phyloP scores from a whole-genome alignment of 768 basidiomycete species.

The Boletus edulis region DNA sequence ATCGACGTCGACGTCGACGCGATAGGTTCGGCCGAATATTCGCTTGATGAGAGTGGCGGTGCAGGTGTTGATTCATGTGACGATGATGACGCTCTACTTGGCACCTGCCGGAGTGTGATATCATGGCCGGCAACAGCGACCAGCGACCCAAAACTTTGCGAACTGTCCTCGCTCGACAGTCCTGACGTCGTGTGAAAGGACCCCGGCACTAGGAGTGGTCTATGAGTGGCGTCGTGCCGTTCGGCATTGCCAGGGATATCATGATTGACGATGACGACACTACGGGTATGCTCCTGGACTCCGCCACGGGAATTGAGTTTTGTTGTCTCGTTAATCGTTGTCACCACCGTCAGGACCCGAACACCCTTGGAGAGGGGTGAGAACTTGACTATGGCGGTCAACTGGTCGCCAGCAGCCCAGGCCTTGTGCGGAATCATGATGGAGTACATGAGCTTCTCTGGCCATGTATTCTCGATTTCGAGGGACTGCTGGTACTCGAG shows the following conservation, averaged over 20 bases:
- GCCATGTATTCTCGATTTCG: slow-evolving; percentile 97
- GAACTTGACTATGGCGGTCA: slow-evolving; percentile 84
- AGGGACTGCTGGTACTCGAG: slow-evolving; percentile 95
- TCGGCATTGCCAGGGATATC: slow-evolving; percentile 61
- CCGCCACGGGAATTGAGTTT: slow-evolving; percentile 57
- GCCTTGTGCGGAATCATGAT: slow-evolving; percentile 94
- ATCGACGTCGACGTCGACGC: not conserved
- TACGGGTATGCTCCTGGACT: slow-evolving; percentile 57
- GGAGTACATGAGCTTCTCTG: slow-evolving; percentile 94
- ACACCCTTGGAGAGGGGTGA: slow-evolving; percentile 85
- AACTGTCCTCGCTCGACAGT: slow-evolving; percentile 13
- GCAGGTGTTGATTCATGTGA: slow-evolving; percentile 7
- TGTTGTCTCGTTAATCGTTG: slow-evolving; percentile 71
- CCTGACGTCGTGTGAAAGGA: slow-evolving; percentile 12
- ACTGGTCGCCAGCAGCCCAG: slow-evolving; percentile 85
- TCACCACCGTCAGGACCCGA: slow-evolving; percentile 60
- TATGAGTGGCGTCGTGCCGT: slow-evolving; percentile 4
- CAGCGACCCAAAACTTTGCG: slow-evolving; percentile 16
- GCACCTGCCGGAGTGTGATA: slow-evolving; percentile 9
- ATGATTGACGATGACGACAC: slow-evolving; percentile 63
- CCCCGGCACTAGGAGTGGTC: not conserved
- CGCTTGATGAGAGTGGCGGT: not conserved
- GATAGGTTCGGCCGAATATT: slow-evolving; percentile 6
- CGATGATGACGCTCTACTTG: slow-evolving; percentile 5
- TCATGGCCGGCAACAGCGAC: slow-evolving; percentile 7